Base-by-base conservation (phyloP, 768 basidiomycete species). In the Naematelia aurantialba region DNA sequence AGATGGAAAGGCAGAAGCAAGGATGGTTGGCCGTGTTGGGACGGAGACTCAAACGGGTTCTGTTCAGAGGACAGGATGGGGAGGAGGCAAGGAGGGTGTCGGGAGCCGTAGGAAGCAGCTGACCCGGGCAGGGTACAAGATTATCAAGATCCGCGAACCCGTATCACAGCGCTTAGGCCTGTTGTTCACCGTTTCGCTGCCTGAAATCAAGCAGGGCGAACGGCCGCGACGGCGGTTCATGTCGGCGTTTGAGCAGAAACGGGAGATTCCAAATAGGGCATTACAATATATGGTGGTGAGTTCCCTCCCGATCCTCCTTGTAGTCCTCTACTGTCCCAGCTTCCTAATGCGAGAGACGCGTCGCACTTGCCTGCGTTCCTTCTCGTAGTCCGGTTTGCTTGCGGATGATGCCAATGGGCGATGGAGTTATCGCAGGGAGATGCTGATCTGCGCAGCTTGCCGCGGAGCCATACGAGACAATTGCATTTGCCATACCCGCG, bases 391-490 rank as follows among this genome's bases (percentile, higher is more conserved):
- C 12, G 42, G 19, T 44, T 44, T 44, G 12, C 39, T 26, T 55
- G 45, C 1, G 14, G 4, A 4, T 48, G 21, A n/a, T n/a, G n/a
- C n/a, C n/a, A n/a, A n/a, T n/a, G n/a, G 8, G n/a, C 22, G n/a
- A 42, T 8, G 30, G 5, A 8, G 14, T 1, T 5, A 25, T 46
- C 10, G 30, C 26, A 31, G 54, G 21, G 24, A 44, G 29, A 12
- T 26, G 42, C 30, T 27, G n/a, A 55, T 49, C 64, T 61, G 0
- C 1, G 0, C 58, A 97, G 94, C 90, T 98, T 60, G 96, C 94
- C 17, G 92, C 96, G n/a, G 96, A 98, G 70, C 93, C 94, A 4
- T 99, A 98, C 74, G 96, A 99, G 79, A 97, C 93, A 2, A 91
- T 99, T 67, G 91, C 92, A n/a, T 98, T 98, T 82, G 89, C 93